These are phyloP conservation scores for Pseudonectria buxi DNA, from an alignment of 2,329 filamentous ascomycete genomes.

Conservation along the genomic window DNA sequence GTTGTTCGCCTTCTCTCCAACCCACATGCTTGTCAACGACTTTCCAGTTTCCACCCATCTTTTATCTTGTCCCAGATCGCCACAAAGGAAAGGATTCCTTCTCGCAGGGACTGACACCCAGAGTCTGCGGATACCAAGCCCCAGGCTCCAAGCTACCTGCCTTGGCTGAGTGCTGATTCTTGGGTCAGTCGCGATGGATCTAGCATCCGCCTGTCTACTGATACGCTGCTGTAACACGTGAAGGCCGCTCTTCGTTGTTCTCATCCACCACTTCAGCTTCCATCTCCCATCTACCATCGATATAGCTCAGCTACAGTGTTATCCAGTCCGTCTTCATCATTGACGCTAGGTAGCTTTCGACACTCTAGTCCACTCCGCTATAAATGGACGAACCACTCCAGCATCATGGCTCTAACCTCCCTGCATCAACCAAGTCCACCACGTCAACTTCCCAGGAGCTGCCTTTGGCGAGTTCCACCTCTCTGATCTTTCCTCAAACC, in stretches of 20 bases:
- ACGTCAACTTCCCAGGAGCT: slow-evolving; percentile 10
- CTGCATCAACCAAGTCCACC: slow-evolving; percentile 10
- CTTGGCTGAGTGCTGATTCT: too few species aligned
- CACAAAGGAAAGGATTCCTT: too few species aligned
- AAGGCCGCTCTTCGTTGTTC: slow-evolving; percentile 5
- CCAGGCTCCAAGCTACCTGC: too few species aligned
- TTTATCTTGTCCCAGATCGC: slow-evolving; percentile 2
- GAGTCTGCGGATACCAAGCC: too few species aligned
- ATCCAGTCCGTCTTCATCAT: background rate
- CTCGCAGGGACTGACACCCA: too few species aligned
- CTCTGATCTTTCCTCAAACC: slow-evolving; percentile 20
- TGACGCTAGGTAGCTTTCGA: background rate
- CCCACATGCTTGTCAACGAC: too few species aligned
- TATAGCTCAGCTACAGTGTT: slow-evolving; percentile 6
- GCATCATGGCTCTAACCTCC: slow-evolving; percentile 5
- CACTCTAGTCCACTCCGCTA: background rate
- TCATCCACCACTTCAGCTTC: slow-evolving; percentile 3
- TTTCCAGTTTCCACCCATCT: slow-evolving; percentile 2
- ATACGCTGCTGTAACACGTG: slow-evolving; percentile 14
- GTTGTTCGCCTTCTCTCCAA: too few species aligned
- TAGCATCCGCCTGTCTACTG: slow-evolving; percentile 9
- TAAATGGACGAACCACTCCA: slow-evolving; percentile 6
- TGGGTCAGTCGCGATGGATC: slow-evolving; percentile 14
- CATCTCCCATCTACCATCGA: background rate
- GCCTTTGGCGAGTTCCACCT: slow-evolving; percentile 21